Conservation (phyloP, 805 yeast species). For the Pichia heedii region DNA sequence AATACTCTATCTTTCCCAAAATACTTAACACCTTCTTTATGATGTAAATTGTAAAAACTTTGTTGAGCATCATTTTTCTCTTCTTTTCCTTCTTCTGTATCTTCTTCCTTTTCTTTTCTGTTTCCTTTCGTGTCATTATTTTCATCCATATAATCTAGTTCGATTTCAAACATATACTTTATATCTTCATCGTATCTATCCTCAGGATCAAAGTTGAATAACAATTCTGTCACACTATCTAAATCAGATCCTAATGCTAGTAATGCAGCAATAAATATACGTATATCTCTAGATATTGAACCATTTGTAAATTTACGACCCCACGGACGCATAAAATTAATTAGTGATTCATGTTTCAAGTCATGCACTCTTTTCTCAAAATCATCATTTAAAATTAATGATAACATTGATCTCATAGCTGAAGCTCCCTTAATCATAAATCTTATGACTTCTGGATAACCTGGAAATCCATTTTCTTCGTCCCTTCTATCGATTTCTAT, state of each 20-base stretch:
- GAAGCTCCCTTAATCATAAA: constrained; percentile 53
- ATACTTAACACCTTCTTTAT: constrained; percentile 7
- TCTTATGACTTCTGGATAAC: constrained; percentile 38
- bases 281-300: constrained; percentile 46
- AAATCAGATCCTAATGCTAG: constrained; percentile 38
- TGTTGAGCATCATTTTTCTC: constrained; percentile 13
- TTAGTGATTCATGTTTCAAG: constrained; percentile 46
- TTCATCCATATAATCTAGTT: constrained; percentile 19
- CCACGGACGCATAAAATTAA: constrained; percentile 57
- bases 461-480: constrained; percentile 32
- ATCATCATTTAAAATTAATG: constrained; percentile 49
- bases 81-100: constrained; percentile 16
- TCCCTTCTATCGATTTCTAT: constrained; percentile 48
- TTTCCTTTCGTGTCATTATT: too few species aligned
- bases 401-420: constrained; percentile 52
- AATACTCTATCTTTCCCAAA: constrained; percentile 12
- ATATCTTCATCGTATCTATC: constrained; percentile 63
- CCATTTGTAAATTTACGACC: constrained; percentile 57
- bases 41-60: background rate
- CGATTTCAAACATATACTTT: constrained; percentile 28
- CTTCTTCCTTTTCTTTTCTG: constrained; percentile 9
- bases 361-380: constrained; percentile 40
- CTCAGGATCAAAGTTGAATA: constrained; percentile 47
- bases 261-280: constrained; percentile 49
- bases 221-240: constrained; percentile 43